Base-by-base conservation (phyloP, 2,329 filamentous ascomycete genomes). In the Pseudopithomyces maydicus region DNA sequence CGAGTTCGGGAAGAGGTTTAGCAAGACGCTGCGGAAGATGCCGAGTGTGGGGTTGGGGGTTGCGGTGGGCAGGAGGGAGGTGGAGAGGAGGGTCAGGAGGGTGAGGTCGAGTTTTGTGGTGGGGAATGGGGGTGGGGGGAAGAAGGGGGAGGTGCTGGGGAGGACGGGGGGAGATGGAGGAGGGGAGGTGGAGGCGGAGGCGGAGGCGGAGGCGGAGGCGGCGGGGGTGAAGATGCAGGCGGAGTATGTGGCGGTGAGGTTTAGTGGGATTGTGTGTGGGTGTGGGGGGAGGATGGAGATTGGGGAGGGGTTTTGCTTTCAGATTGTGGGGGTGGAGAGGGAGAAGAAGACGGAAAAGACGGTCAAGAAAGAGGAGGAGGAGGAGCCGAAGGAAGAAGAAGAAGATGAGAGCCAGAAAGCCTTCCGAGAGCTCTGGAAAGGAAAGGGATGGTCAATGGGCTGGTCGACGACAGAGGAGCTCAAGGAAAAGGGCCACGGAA, bases 191-290 rank as follows among this genome's bases (percentile, higher is more conserved):
- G 1, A 56, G 63, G 29, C 49, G 14, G 35, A 46, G 7, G 39
- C 38, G 22, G 55, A 55, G 35, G 35, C 47, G 8, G 23, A 48
- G 15, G 17, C 55, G 6, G 52, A 47, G 19, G 52, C 51, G 15
- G 52, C 52, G 19, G 47, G 47, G 33, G n/a, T 36, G 45, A 60
- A 60, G 8, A 50, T 59, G 48, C 65, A 72, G 43, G 66, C 59
- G 0, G 58, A 63, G 17, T 47, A 57, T 8, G 57, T 55, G 2
- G 41, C 60, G 17, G 67, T 71, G 19, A 47, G 54, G 39, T 70
- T 72, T 41, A 58, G 55, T 0, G 65, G 67, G 2, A 57, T 66
- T 12, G 41, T 46, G 12, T 72, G 70, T 49, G 61, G 56, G 1
- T 71, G 70, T 42, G 64, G 63, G 8, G 41, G 55, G 15, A 39